Evolutionary conservation across 202 grass and related monocot genomes (phyloP).

Genomic region (Zoysia matrella): DNA sequence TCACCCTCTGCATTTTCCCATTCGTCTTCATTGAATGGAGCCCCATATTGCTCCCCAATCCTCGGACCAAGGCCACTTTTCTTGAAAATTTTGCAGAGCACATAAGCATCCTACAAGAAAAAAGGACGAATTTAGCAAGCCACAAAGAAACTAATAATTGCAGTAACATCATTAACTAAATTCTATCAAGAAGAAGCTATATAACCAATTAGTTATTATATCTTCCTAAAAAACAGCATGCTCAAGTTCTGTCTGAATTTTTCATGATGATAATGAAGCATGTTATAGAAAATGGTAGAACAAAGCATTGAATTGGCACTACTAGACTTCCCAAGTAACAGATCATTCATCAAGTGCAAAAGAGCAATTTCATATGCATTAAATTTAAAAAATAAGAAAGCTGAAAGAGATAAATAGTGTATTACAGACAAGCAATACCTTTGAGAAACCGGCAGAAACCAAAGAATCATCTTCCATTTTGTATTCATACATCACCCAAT

Average conservation of each 20-base stretch:
- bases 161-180: not conserved
- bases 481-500: slow-evolving; percentile 99
- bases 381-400: not conserved
- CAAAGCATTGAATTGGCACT: not conserved
- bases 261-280: not conserved
- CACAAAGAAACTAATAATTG: not conserved
- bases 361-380: not conserved
- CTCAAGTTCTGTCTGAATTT: not conserved
- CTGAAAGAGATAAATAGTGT: not conserved
- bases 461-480: slow-evolving; percentile 60
- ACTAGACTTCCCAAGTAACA: not conserved
- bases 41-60: slow-evolving; percentile 92
- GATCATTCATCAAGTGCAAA: not conserved
- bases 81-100: slow-evolving; percentile 92
- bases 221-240: not conserved
- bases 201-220: not conserved
- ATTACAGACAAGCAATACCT: slow-evolving; percentile 44
- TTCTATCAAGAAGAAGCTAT: not conserved
- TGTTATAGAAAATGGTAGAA: not conserved
- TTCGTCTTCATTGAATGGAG: slow-evolving; percentile 82
- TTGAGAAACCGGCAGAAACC: slow-evolving; percentile 63
- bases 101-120: slow-evolving; percentile 68
- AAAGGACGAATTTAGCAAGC: not conserved
- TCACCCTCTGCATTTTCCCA: slow-evolving; percentile 62
- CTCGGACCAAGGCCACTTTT: slow-evolving; percentile 96